Percentiles rank a stretch among this genome's conserved stretches.
phyloP scores from a whole-genome alignment of 345 rosid genomes.

The Tarenaya hassleriana region DNA sequence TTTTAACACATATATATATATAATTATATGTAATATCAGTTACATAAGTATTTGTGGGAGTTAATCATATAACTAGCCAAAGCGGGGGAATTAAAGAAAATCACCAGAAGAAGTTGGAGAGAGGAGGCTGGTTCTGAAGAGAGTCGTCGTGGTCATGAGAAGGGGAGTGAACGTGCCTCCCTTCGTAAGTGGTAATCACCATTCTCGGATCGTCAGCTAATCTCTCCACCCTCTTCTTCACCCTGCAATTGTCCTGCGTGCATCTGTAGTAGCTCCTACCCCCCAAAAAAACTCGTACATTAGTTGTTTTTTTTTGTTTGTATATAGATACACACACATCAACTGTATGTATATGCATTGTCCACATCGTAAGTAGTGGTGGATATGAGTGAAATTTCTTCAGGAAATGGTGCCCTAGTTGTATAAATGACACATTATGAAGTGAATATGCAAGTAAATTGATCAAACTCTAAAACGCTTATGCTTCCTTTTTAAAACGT shows the following conservation, averaged over 20 bases:
- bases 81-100: background rate
- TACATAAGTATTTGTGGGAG: background rate
- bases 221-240: slow-evolving; percentile 96
- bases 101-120: slow-evolving; percentile 66
- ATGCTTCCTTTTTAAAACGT: no score
- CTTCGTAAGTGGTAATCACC: slow-evolving; percentile 98
- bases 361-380: no score
- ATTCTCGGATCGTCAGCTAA: slow-evolving; percentile 96
- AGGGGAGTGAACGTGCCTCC: slow-evolving; percentile 86
- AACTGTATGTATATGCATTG: no score
- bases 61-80: background rate
- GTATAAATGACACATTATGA: no score
- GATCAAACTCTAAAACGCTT: no score
- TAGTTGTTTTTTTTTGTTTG: no score
- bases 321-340: no score
- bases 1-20: no score
- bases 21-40: no score
- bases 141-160: slow-evolving; percentile 46
- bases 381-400: no score
- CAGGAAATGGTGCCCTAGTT: no score
- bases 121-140: slow-evolving; percentile 34
- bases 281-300: background rate
- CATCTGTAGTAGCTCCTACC: slow-evolving; percentile 95
- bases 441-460: no score
- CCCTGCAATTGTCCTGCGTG: slow-evolving; percentile 85